Conservation (phyloP, 306 rosid genomes). For the Sechiopsis laciniata region DNA sequence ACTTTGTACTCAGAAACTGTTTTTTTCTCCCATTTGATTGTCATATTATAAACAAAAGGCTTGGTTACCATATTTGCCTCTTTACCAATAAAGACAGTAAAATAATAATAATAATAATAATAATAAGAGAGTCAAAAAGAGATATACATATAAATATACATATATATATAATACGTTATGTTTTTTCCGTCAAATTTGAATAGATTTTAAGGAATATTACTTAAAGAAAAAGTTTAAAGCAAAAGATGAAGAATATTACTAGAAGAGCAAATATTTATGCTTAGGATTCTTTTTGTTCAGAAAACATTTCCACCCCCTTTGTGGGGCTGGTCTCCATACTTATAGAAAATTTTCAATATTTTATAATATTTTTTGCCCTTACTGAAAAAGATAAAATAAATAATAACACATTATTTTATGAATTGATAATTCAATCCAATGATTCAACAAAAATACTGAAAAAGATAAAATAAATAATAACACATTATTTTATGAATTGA, state of each 20-base stretch:
- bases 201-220: slow-evolving; percentile 2
- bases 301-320: not conserved
- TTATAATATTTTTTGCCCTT: not conserved
- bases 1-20: not conserved
- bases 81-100: not conserved
- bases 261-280: not conserved
- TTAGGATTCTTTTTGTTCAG: not conserved
- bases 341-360: not conserved
- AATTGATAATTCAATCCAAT: not conserved
- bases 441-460: not conserved
- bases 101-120: not conserved
- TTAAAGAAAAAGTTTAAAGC: not conserved
- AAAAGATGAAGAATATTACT: not conserved
- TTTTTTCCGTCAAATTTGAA: not conserved
- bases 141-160: not conserved
- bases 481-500: not conserved
- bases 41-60: not conserved
- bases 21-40: not conserved
- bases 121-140: no score
- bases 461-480: not conserved
- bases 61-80: not conserved
- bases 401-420: no score
- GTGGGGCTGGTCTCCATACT: not conserved
- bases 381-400: not conserved
- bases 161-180: not conserved